These are phyloP conservation scores for Phlyctochytrium arcticum DNA, from an alignment of 192 early-diverging fungal species.

Conservation along the genomic window DNA sequence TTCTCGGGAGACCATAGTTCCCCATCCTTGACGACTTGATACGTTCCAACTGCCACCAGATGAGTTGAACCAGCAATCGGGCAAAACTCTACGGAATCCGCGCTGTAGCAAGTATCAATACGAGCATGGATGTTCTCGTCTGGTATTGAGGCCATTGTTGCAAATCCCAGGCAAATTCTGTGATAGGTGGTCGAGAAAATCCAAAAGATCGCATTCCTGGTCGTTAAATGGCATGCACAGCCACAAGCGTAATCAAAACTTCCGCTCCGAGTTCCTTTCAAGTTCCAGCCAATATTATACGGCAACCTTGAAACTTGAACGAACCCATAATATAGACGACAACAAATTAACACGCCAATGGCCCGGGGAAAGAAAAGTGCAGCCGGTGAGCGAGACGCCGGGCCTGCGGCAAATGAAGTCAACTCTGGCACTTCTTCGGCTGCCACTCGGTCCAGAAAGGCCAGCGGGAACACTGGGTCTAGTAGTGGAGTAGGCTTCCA, in stretches of 20 bases:
- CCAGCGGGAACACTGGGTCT: not conserved
- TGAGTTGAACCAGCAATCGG: slow-evolving; percentile 18
- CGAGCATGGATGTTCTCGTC: slow-evolving; percentile 19
- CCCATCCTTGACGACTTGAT: slow-evolving; percentile 42
- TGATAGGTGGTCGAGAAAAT: too few species aligned
- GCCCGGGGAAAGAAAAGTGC: not conserved
- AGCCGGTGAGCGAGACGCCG: not conserved
- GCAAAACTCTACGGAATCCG: slow-evolving; percentile 53
- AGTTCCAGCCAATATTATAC: too few species aligned
- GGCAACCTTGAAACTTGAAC: too few species aligned
- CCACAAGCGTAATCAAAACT: too few species aligned
- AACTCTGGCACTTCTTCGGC: not conserved
- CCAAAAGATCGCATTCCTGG: too few species aligned
- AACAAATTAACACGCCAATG: not conserved
- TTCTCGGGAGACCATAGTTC: slow-evolving; percentile 10
- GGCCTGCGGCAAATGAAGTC: not conserved
- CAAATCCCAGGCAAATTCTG: too few species aligned
- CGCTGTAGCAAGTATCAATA: slow-evolving; percentile 49
- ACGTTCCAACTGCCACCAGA: slow-evolving; percentile 47
- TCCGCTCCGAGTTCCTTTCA: too few species aligned
- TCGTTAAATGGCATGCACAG: too few species aligned
- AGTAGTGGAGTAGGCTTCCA: not conserved
- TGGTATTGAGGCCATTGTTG: too few species aligned
- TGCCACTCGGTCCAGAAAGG: not conserved
- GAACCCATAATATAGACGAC: too few species aligned